Percentiles rank a stretch among this genome's conserved stretches.
These are phyloP conservation scores for Diaporthe helianthi DNA, from an alignment of 2,329 filamentous ascomycete genomes.

Conservation along the genomic window DNA sequence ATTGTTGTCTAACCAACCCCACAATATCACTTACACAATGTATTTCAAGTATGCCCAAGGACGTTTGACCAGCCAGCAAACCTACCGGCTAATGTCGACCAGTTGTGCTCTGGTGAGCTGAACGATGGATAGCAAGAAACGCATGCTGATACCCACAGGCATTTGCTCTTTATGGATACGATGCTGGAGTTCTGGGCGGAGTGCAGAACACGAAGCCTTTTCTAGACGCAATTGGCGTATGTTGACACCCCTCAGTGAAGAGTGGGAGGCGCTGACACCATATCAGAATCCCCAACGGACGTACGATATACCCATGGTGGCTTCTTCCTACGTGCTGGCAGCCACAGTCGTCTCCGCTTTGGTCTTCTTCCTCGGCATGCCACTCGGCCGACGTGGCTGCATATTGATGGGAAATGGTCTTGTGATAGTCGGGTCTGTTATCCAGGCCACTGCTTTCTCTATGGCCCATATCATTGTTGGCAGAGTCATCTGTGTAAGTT, in stretches of 20 bases:
- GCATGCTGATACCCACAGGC: neutral
- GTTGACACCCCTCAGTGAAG: neutral
- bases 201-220: constrained; percentile 6
- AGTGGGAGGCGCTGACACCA: neutral
- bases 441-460: constrained; percentile 3
- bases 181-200: neutral
- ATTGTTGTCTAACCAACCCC: neutral
- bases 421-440: neutral
- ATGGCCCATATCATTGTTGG: constrained; percentile 4
- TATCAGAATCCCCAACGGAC: neutral
- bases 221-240: neutral
- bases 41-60: constrained; percentile 9
- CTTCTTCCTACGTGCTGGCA: neutral
- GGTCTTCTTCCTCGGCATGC: constrained; percentile 4
- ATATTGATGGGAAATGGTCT: neutral
- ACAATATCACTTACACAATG: neutral
- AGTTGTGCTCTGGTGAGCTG: neutral
- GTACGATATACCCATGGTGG: constrained; percentile 3
- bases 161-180: constrained; percentile 6
- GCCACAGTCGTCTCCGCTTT: neutral
- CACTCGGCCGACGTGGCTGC: neutral
- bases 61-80: neutral
- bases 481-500: neutral
- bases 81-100: neutral
- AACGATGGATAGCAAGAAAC: no score